These are phyloP conservation scores for Penicillium sp. DNA, from an alignment of 2,329 filamentous ascomycete species.

Conservation along the genomic window DNA sequence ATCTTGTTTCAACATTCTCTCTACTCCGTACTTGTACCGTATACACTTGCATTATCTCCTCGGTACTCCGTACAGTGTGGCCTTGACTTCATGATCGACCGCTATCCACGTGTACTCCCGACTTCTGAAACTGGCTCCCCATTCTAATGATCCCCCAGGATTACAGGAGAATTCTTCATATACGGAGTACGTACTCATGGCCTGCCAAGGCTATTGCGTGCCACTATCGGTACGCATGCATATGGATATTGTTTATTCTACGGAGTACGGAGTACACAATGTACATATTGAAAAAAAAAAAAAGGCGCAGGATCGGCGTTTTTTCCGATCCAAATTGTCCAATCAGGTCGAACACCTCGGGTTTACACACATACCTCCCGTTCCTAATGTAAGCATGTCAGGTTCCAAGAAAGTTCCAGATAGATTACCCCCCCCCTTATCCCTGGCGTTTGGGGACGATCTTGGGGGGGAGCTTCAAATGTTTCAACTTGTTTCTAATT, in stretches of 20 bases:
- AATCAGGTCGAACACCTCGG: neutral
- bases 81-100: neutral
- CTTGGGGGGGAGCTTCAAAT: neutral
- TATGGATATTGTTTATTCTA: neutral
- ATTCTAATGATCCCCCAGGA: neutral
- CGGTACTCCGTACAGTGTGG: neutral
- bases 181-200: no score
- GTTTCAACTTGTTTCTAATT: slow-evolving; percentile 9
- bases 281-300: neutral
- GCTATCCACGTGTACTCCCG: neutral
- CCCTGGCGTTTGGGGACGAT: neutral
- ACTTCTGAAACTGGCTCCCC: neutral
- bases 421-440: neutral
- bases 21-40: neutral
- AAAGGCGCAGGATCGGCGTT: neutral
- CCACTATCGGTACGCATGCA: neutral
- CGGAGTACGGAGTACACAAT: neutral
- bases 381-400: neutral
- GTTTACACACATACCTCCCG: neutral
- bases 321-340: neutral
- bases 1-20: neutral
- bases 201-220: no score
- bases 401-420: neutral
- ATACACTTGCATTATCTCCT: neutral
- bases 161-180: no score